phyloP scores from a whole-genome alignment of 2,329 filamentous ascomycete species.

The Talaromyces sp. region DNA sequence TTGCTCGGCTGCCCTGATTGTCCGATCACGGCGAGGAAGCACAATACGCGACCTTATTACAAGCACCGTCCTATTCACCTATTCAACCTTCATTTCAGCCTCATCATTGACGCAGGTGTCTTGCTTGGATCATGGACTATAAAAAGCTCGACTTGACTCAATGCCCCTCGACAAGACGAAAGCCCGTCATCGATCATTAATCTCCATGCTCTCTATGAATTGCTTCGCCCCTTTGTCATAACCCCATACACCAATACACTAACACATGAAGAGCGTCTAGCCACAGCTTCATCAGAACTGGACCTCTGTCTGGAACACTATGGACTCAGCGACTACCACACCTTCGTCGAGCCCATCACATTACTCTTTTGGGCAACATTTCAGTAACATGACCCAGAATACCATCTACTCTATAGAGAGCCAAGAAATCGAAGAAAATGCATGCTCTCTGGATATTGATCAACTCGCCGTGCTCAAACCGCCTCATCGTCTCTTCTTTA shows the following conservation, averaged over 20 bases:
- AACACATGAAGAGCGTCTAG: background rate
- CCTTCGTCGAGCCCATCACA: conserved; percentile 9
- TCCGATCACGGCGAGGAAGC: background rate
- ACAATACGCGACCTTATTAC: background rate
- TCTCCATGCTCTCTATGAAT: background rate
- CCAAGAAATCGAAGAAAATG: background rate
- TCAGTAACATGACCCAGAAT: background rate
- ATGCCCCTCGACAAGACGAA: background rate
- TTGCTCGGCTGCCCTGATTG: background rate
- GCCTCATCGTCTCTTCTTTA: conserved; percentile 5
- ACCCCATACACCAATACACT: background rate
- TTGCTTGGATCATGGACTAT: background rate
- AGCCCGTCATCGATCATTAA: background rate
- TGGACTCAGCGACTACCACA: background rate
- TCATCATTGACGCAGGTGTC: background rate
- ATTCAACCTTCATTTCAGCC: background rate
- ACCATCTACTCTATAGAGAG: background rate
- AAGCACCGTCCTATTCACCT: background rate
- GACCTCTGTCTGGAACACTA: background rate
- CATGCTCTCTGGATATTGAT: background rate
- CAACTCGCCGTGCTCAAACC: conserved; percentile 6
- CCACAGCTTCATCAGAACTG: background rate
- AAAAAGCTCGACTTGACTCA: background rate
- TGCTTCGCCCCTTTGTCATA: background rate
- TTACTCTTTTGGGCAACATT: background rate